Evolutionary conservation across 805 yeast genomes (phyloP).

Genomic region (fission yeast (Schizosaccharomyces pombe)): DNA sequence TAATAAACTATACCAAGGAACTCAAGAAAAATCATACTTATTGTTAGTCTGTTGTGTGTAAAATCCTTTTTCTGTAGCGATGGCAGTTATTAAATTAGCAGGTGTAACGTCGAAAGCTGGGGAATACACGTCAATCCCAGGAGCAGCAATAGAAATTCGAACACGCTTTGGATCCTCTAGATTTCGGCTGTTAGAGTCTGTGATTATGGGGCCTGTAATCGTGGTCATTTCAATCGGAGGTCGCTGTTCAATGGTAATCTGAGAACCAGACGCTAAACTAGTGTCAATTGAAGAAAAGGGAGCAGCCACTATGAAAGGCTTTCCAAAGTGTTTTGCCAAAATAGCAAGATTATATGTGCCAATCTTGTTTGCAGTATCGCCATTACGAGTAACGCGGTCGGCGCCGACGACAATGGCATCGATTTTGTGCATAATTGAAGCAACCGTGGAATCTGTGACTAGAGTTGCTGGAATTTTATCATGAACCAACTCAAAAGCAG

Average conservation of each 20-base stretch:
- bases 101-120: conserved; percentile 94
- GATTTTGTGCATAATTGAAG: conserved; percentile 60
- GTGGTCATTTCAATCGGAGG: conserved; percentile 58
- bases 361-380: conserved; percentile 89
- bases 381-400: conserved; percentile 76
- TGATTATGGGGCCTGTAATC: conserved; percentile 42
- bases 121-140: conserved; percentile 72
- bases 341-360: conserved; percentile 81
- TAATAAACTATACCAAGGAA: too few relatives aligned
- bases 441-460: conserved; percentile 78
- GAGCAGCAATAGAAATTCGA: conserved; percentile 64
- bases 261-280: conserved; percentile 40
- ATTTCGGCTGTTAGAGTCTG: conserved; percentile 7
- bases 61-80: conserved; percentile 43
- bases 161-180: conserved; percentile 14
- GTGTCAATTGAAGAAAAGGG: conserved; percentile 79
- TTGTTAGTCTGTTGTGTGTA: neutral
- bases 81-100: conserved; percentile 55
- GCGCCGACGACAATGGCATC: conserved; percentile 85
- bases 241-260: conserved; percentile 69
- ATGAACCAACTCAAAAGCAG: conserved; percentile 71
- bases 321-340: conserved; percentile 39
- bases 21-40: neutral
- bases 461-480: conserved; percentile 74
- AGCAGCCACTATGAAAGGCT: conserved; percentile 82